These are phyloP conservation scores for Cyclotella sp. DNA, from an alignment of 108 stramenopile genomes.

Conservation along the genomic window DNA sequence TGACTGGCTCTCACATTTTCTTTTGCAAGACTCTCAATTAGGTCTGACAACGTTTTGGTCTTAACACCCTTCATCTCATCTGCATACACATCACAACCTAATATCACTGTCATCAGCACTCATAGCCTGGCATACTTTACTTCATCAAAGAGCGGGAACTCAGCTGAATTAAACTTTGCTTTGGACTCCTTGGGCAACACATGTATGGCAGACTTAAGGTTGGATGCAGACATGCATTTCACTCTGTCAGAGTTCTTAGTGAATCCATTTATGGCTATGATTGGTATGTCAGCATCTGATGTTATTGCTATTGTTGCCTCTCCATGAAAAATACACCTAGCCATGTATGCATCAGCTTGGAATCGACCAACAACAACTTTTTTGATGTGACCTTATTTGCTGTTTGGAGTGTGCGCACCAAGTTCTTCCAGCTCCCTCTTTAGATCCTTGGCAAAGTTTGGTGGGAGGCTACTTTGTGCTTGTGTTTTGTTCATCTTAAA, in stretches of 20 bases:
- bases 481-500: not conserved
- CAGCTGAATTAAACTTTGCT: not conserved
- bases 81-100: not conserved
- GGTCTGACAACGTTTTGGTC: not conserved
- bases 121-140: not conserved
- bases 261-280: not conserved
- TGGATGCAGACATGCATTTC: not conserved
- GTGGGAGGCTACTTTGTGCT: not conserved
- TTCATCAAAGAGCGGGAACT: conserved; percentile 1
- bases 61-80: not conserved
- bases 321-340: not conserved
- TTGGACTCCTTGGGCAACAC: not conserved
- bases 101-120: not conserved
- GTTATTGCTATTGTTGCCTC: not conserved
- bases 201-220: not conserved
- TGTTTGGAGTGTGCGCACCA: not conserved
- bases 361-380: not conserved
- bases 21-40: not conserved
- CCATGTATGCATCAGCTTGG: conserved; percentile 11
- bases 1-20: not conserved
- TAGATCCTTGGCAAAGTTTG: not conserved
- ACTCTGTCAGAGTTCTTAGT: not conserved
- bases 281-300: not conserved
- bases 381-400: not conserved
- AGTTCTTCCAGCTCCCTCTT: not conserved